Evolutionary conservation across 192 early-diverging fungal species (phyloP).

Genomic region (Ambispora gerdemannii): DNA sequence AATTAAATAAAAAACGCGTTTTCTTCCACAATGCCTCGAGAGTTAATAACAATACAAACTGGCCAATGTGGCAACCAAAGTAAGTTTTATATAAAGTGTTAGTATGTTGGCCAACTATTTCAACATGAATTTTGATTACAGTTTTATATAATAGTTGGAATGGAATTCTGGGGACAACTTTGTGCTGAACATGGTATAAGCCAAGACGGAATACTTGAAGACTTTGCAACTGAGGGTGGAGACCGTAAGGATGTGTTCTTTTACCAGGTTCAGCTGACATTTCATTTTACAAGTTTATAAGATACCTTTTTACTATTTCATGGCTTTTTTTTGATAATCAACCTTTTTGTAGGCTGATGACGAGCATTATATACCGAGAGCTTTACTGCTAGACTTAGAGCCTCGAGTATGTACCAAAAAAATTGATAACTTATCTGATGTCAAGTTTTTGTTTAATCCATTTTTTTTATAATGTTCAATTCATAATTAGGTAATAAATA

Average conservation of each 20-base stretch:
- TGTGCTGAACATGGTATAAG: conserved; percentile 95
- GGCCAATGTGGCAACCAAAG: conserved; percentile 99
- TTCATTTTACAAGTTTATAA: background rate
- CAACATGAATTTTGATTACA: background rate
- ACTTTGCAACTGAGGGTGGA: conserved; percentile 81
- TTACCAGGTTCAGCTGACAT: conserved; percentile 82
- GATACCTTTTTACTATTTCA: background rate
- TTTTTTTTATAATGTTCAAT: background rate
- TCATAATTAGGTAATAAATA: conserved; percentile 75
- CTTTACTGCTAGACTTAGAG: conserved; percentile 89
- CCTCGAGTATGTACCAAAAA: conserved; percentile 63
- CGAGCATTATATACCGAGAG: conserved; percentile 95
- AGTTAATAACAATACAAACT: conserved; percentile 94
- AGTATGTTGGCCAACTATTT: no score
- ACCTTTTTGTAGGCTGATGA: conserved; percentile 83
- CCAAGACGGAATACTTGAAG: conserved; percentile 89
- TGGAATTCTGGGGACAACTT: conserved; percentile 91
- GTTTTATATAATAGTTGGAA: conserved; percentile 63
- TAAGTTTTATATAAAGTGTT: conserved; percentile 35
- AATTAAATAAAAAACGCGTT: no score
- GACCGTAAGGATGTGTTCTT: conserved; percentile 99
- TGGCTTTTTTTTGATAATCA: background rate
- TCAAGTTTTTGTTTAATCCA: background rate
- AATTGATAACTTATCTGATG: background rate
- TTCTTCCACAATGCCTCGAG: conserved; percentile 87